These are phyloP conservation scores for Monarda citriodora DNA, from an alignment of 305 asterid genomes.

Conservation along the genomic window DNA sequence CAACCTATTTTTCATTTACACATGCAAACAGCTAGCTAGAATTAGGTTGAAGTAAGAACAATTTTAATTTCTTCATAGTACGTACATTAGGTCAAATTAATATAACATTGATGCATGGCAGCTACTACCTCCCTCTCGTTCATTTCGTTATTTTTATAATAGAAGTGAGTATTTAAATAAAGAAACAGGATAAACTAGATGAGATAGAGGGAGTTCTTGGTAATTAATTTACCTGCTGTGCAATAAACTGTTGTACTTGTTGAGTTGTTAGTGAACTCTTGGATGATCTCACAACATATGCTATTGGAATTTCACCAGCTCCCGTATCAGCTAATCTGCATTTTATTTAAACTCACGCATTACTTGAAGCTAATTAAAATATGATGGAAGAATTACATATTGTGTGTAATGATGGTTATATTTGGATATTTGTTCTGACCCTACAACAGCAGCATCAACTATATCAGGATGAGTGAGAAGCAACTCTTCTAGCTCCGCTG, in stretches of 20 bases:
- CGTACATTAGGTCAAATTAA: neutral
- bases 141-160: too few relatives aligned
- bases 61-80: neutral
- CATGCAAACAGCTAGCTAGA: neutral
- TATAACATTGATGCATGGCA: too few relatives aligned
- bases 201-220: too few relatives aligned
- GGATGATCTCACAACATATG: constrained; percentile 37
- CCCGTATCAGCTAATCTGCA: constrained; percentile 31
- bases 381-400: too few relatives aligned
- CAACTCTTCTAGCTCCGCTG: constrained; percentile 55
- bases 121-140: too few relatives aligned
- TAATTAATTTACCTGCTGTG: constrained; percentile 21
- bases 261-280: constrained; percentile 20
- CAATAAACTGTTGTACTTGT: constrained; percentile 25
- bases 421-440: too few relatives aligned
- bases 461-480: constrained; percentile 40
- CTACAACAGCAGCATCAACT: constrained; percentile 38
- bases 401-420: too few relatives aligned
- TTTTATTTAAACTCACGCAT: neutral
- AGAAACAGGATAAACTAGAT: too few relatives aligned
- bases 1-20: constrained; percentile 23
- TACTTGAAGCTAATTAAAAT: neutral
- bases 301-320: constrained; percentile 44
- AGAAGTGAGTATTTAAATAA: too few relatives aligned
- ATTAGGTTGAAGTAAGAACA: too few relatives aligned